These are phyloP conservation scores for Daldinia grandis DNA, from an alignment of 495 filamentous ascomycete species.

Conservation along the genomic window DNA sequence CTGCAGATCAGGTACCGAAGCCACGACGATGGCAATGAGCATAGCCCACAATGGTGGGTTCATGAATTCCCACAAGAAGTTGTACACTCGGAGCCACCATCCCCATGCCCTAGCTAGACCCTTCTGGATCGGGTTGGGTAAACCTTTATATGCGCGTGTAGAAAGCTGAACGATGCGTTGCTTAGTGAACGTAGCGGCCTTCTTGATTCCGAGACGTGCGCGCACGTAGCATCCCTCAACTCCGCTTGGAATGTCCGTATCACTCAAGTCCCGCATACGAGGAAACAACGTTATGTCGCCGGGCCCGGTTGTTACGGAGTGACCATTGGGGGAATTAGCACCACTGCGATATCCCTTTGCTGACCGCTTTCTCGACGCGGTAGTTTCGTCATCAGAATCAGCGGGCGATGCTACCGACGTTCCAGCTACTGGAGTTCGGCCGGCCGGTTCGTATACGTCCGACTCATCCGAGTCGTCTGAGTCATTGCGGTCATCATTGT, in stretches of 20 bases:
- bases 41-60: constrained; percentile 98
- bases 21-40: constrained; percentile 86
- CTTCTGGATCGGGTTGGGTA: constrained; percentile 69
- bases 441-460: constrained; percentile 55
- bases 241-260: constrained; percentile 46
- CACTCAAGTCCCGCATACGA: constrained; percentile 48
- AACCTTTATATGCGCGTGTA: constrained; percentile 43
- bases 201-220: constrained; percentile 26
- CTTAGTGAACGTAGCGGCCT: constrained; percentile 52
- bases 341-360: constrained; percentile 23
- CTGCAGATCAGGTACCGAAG: constrained; percentile 87
- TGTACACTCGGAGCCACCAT: constrained; percentile 61
- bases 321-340: constrained; percentile 9
- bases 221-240: constrained; percentile 46
- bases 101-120: constrained; percentile 54
- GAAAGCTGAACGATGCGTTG: constrained; percentile 22
- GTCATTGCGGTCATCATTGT: background rate
- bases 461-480: constrained; percentile 48
- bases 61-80: constrained; percentile 90
- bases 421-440: constrained; percentile 55
- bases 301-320: constrained; percentile 24
- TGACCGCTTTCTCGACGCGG: constrained; percentile 40
- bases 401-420: constrained; percentile 51
- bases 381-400: constrained; percentile 54
- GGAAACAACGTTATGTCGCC: constrained; percentile 57